Evolutionary conservation across 768 basidiomycete species (phyloP).

Genomic region (Russula lepida): DNA sequence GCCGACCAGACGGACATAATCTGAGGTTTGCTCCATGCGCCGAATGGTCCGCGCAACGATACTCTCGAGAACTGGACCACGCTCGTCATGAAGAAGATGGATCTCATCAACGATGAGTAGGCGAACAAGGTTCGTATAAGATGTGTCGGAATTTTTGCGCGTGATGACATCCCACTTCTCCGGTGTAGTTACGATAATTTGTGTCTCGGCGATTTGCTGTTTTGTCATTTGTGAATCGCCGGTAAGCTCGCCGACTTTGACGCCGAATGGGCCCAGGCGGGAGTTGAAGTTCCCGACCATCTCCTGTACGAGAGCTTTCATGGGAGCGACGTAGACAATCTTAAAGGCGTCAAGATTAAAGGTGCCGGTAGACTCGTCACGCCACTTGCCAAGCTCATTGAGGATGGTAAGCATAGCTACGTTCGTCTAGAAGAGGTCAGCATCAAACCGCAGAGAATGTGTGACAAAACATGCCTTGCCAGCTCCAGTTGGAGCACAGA

Average conservation of each 20-base stretch:
- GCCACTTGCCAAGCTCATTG: conserved; percentile 80
- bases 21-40: conserved; percentile 87
- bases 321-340: conserved; percentile 94
- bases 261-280: conserved; percentile 60
- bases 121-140: conserved; percentile 92
- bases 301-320: conserved; percentile 99
- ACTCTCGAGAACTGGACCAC: conserved; percentile 91
- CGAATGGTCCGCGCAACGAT: conserved; percentile 86
- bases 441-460: conserved; percentile 3
- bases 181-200: conserved; percentile 97
- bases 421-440: conserved; percentile 62
- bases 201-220: conserved; percentile 91
- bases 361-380: conserved; percentile 68
- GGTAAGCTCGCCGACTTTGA: conserved; percentile 91
- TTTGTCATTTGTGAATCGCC: conserved; percentile 99
- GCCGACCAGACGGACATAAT: conserved; percentile 90
- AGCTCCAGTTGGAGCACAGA: conserved; percentile 97
- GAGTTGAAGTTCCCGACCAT: conserved; percentile 92
- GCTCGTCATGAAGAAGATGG: conserved; percentile 94
- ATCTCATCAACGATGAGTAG: conserved; percentile 98
- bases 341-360: conserved; percentile 91
- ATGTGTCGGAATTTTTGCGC: conserved; percentile 92
- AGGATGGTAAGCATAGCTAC: conserved; percentile 95
- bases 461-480: conserved; percentile 67
- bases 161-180: conserved; percentile 99